Conservation (phyloP, 495 filamentous ascomycete genomes). For the Sporormia fimetaria region DNA sequence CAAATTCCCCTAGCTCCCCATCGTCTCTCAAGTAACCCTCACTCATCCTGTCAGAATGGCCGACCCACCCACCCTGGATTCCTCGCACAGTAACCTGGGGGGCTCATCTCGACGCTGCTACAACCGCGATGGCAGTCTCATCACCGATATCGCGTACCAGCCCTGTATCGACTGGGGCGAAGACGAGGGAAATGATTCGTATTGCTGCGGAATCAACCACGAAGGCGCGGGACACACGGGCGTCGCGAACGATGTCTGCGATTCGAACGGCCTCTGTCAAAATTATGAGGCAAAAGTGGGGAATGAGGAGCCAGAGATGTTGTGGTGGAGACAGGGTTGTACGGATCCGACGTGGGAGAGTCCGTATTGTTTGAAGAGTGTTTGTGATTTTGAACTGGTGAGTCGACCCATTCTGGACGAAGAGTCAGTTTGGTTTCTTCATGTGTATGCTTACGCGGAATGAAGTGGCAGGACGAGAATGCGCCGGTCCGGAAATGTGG, state of each 20-base stretch:
- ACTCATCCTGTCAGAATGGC: no score
- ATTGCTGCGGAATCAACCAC: conserved; percentile 5
- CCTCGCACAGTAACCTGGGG: no score
- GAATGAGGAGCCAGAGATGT: not conserved
- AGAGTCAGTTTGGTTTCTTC: not conserved
- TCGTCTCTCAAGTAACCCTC: no score
- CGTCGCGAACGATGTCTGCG: conserved; percentile 6
- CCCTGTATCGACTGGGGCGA: no score
- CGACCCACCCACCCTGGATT: no score
- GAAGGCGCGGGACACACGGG: not conserved
- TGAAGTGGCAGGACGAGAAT: conserved; percentile 6
- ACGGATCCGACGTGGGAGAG: conserved; percentile 11
- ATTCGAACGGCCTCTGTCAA: conserved; percentile 2
- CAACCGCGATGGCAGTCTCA: conserved; percentile 1
- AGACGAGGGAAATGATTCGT: not conserved
- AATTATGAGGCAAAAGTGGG: not conserved
- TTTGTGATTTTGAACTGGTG: conserved; percentile 2
- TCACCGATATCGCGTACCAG: conserved; percentile 2
- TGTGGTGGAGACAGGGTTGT: conserved; percentile 9
- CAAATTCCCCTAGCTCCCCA: no score
- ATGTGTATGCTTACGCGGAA: not conserved
- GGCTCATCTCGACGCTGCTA: no score
- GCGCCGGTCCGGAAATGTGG: conserved; percentile 3
- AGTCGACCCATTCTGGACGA: not conserved
- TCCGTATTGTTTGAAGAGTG: conserved; percentile 6